These are phyloP conservation scores for Calonectria montana DNA, from an alignment of 2,329 filamentous ascomycete genomes.

Conservation along the genomic window DNA sequence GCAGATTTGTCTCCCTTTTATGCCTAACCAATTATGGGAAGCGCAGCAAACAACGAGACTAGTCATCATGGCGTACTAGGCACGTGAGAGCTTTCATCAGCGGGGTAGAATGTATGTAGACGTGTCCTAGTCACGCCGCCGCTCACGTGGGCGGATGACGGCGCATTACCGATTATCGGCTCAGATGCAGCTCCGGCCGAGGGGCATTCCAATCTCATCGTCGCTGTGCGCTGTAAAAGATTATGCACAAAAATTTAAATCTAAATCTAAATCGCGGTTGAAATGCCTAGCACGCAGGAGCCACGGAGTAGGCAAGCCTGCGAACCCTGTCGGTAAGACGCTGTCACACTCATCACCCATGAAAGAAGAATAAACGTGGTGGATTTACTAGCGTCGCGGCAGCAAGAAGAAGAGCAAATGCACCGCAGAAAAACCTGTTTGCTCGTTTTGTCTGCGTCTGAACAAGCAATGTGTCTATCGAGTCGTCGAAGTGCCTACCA, in stretches of 20 bases:
- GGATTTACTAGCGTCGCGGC: not conserved
- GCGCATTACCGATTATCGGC: not conserved
- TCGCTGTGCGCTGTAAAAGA: not conserved
- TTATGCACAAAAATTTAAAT: not conserved
- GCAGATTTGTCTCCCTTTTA: too few relatives aligned
- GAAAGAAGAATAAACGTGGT: not conserved
- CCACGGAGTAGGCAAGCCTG: not conserved
- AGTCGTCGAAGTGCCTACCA: not conserved
- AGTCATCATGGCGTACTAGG: not conserved
- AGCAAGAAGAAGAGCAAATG: slow-evolving; percentile 8
- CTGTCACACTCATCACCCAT: not conserved
- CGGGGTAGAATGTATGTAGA: not conserved
- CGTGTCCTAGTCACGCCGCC: not conserved
- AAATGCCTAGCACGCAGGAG: not conserved
- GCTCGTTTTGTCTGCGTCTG: not conserved
- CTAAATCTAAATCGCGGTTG: not conserved
- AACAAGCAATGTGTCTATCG: not conserved
- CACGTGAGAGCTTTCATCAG: not conserved
- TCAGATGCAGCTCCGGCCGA: not conserved
- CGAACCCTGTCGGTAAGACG: slow-evolving; percentile 1
- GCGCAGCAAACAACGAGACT: not conserved
- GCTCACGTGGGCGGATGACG: not conserved
- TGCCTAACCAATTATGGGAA: not conserved
- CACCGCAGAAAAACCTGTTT: not conserved
- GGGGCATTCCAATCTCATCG: not conserved